Evolutionary conservation across 2,329 filamentous ascomycete genomes (phyloP).

Genomic region (Paecilomyces formosus): DNA sequence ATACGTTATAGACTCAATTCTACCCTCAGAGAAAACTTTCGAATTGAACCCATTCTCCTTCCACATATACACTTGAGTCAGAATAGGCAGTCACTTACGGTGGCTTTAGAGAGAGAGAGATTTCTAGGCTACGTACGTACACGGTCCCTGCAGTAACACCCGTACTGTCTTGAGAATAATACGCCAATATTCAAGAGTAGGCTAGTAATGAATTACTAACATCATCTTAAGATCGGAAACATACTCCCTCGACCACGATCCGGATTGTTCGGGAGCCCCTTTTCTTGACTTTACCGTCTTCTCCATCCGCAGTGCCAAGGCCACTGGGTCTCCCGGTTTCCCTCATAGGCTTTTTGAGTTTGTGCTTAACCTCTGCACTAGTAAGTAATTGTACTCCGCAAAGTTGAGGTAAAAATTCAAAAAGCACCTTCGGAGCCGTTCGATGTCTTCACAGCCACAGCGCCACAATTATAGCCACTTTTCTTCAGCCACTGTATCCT

Average conservation of each 20-base stretch:
- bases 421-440: not conserved
- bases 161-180: not conserved
- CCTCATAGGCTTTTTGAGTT: not conserved
- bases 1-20: not conserved
- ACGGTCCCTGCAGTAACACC: not conserved
- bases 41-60: too few species aligned
- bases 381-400: not conserved
- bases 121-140: not conserved
- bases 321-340: not conserved
- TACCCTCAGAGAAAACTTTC: not conserved
- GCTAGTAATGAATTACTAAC: not conserved
- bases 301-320: not conserved
- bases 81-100: not conserved
- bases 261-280: too few species aligned
- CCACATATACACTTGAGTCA: not conserved
- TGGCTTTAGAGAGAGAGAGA: not conserved
- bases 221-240: not conserved
- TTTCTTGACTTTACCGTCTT: not conserved
- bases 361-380: not conserved
- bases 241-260: too few species aligned
- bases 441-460: not conserved
- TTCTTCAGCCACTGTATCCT: not conserved
- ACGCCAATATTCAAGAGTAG: not conserved
- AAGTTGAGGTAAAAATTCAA: not conserved
- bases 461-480: not conserved